Evolutionary conservation across 1,284 basidiomycete species (phyloP).

Genomic region (Ceratobasidium sp.): DNA sequence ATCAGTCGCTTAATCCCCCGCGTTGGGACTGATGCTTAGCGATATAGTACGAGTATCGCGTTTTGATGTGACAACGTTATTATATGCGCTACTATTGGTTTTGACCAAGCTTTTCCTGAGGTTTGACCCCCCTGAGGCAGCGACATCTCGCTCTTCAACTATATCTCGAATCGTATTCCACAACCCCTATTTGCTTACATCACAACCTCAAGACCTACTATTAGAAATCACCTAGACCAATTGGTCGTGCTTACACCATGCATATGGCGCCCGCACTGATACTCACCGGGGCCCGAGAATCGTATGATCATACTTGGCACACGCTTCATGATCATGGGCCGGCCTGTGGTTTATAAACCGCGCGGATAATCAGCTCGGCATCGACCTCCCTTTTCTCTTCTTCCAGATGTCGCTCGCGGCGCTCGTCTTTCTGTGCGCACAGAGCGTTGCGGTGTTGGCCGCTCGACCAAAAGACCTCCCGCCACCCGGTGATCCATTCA

Average conservation of each 20-base stretch:
- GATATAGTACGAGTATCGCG: too few relatives aligned
- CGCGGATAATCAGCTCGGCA: background rate
- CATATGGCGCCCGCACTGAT: background rate
- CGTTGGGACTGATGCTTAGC: too few relatives aligned
- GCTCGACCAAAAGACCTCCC: conserved; percentile 32
- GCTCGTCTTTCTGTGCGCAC: conserved; percentile 22
- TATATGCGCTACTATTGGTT: too few relatives aligned
- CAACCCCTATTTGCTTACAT: background rate
- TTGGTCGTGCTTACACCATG: conserved; percentile 3
- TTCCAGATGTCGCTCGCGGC: conserved; percentile 1
- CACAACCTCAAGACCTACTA: background rate
- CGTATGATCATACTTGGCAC: conserved; percentile 6
- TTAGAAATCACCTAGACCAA: too few relatives aligned
- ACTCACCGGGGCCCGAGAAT: conserved; percentile 43
- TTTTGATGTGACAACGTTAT: too few relatives aligned
- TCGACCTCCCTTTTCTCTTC: conserved; percentile 9
- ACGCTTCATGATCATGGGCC: background rate
- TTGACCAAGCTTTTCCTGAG: too few relatives aligned
- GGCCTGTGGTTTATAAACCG: conserved; percentile 16
- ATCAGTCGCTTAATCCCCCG: too few relatives aligned
- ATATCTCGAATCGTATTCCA: too few relatives aligned
- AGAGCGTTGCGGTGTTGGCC: conserved; percentile 14
- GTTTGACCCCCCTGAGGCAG: too few relatives aligned
- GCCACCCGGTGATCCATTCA: conserved; percentile 60
- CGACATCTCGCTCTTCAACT: too few relatives aligned